Evolutionary conservation across 179 eudicot genomes (phyloP).

Genomic region (Drosera spatulata): DNA sequence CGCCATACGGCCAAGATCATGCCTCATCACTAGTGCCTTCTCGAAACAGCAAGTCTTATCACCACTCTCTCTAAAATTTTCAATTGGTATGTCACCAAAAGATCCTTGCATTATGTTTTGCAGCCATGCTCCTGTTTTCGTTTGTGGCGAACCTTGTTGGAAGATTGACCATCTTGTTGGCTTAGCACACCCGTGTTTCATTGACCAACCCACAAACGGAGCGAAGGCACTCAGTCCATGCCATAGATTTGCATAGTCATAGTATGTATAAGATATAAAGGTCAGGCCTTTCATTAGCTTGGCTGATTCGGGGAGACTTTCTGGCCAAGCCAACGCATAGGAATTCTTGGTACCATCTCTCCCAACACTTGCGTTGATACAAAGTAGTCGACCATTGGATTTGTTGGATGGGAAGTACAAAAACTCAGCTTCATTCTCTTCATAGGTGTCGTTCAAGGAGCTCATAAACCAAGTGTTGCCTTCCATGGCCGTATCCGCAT

Average conservation of each 20-base stretch:
- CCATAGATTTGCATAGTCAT: slow-evolving; percentile 14
- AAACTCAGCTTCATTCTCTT: slow-evolving; percentile 1
- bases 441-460: no score
- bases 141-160: slow-evolving; percentile 32
- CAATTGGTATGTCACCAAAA: slow-evolving; percentile 14
- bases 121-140: slow-evolving; percentile 25
- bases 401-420: slow-evolving; percentile 24
- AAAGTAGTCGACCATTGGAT: slow-evolving; percentile 24
- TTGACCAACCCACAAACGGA: no score
- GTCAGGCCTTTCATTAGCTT: slow-evolving; percentile 23
- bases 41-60: slow-evolving; percentile 25
- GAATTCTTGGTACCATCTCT: slow-evolving; percentile 24
- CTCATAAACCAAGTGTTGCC: no score
- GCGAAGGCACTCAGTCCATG: no score
- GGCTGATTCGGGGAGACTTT: slow-evolving; percentile 24
- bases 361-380: slow-evolving; percentile 10
- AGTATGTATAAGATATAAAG: slow-evolving; percentile 22
- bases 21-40: slow-evolving; percentile 36
- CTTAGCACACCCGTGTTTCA: slow-evolving; percentile 13
- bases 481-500: no score
- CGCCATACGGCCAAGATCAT: slow-evolving; percentile 20
- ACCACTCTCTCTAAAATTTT: slow-evolving; percentile 9
- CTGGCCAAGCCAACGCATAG: slow-evolving; percentile 39
- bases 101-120: slow-evolving; percentile 12
- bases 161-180: slow-evolving; percentile 33